Conservation (phyloP, 108 stramenopile genomes). For the Cyclotella cryptica region DNA sequence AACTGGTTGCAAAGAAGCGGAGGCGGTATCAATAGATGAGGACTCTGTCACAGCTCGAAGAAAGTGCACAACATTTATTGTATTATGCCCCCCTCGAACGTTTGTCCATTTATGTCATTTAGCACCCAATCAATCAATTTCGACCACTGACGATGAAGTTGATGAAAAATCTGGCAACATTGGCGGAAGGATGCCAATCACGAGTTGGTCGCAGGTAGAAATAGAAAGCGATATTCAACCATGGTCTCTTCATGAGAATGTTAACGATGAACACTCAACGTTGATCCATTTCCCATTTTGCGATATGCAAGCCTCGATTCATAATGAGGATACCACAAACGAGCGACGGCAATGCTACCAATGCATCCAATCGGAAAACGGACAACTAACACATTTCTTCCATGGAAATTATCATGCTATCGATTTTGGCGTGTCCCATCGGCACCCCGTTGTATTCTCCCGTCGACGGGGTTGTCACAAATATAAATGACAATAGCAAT, state of each 20-base stretch:
- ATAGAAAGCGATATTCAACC: conserved; percentile 82
- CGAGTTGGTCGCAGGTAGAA: conserved; percentile 54
- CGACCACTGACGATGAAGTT: not conserved
- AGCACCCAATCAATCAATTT: conserved; percentile 30
- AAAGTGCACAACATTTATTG: conserved; percentile 78
- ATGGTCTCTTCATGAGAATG: conserved; percentile 71
- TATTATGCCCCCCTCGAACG: conserved; percentile 76
- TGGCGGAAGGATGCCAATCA: conserved; percentile 12
- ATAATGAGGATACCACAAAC: not conserved
- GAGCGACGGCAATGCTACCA: too few relatives aligned
- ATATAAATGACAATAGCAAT: conserved; percentile 59
- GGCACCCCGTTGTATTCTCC: conserved; percentile 85
- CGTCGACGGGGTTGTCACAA: conserved; percentile 67
- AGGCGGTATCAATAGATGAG: not conserved
- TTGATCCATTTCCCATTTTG: conserved; percentile 71
- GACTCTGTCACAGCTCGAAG: conserved; percentile 8
- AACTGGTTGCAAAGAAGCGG: not conserved
- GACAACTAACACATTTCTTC: conserved; percentile 88
- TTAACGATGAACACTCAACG: conserved; percentile 61
- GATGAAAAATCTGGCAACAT: not conserved
- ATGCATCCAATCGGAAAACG: conserved; percentile 86
- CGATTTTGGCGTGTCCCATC: conserved; percentile 84
- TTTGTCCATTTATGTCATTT: conserved; percentile 77
- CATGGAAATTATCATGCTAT: conserved; percentile 86
- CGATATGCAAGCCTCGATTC: not conserved